phyloP scores from a whole-genome alignment of 257 asterid genomes.

The Phtheirospermum japonicum region DNA sequence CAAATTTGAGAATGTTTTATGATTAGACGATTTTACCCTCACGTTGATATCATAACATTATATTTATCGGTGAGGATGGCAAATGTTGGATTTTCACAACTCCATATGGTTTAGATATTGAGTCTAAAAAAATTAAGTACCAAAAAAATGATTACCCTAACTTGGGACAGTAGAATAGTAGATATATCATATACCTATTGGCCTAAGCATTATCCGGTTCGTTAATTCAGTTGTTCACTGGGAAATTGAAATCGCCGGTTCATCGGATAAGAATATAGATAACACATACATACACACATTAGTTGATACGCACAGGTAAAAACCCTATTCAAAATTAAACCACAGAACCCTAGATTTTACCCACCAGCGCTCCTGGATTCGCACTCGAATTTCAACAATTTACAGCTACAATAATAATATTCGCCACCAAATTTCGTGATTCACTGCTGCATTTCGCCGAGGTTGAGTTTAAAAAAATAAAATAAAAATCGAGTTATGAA shows the following conservation, averaged over 20 bases:
- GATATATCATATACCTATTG: no score
- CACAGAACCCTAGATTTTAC: conserved; percentile 30
- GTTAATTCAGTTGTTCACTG: conserved; percentile 29
- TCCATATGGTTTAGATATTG: no score
- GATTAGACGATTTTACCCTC: no score
- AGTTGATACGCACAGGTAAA: conserved; percentile 8
- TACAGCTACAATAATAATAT: background rate
- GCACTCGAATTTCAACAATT: conserved; percentile 1
- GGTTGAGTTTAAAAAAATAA: conserved; percentile 8
- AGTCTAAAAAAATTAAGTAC: no score
- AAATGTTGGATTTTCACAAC: no score
- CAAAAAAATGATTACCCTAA: no score
- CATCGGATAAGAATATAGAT: conserved; percentile 29
- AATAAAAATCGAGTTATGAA: conserved; percentile 39
- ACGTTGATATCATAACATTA: no score
- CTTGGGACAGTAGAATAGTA: no score
- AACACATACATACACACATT: conserved; percentile 5
- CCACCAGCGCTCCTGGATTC: conserved; percentile 13
- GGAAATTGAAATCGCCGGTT: conserved; percentile 26
- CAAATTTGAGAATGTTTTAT: no score
- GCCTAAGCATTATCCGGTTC: conserved; percentile 25
- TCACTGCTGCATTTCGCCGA: conserved; percentile 28
- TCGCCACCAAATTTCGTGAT: conserved; percentile 3
- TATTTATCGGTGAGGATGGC: no score
- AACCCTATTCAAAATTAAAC: conserved; percentile 24